Conservation (phyloP, 2,329 filamentous ascomycete genomes). For the Cladosporium oxysporum region DNA sequence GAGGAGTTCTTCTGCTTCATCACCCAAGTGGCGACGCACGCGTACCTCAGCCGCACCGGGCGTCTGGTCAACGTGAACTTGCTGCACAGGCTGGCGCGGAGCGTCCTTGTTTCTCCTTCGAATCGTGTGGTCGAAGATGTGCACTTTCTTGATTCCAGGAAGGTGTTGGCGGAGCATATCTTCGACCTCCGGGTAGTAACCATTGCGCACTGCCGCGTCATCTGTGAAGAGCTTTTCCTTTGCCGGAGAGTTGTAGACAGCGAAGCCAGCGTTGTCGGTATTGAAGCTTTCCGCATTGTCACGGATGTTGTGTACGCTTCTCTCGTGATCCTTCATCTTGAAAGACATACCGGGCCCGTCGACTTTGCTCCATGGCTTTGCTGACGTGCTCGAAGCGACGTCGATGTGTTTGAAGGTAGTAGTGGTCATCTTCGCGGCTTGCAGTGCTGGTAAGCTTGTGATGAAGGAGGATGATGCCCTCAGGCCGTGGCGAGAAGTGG, state of each 20-base stretch:
- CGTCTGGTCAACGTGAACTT: slow-evolving; percentile 73
- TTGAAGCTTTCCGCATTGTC: slow-evolving; percentile 53
- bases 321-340: slow-evolving; percentile 47
- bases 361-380: slow-evolving; percentile 66
- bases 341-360: slow-evolving; percentile 61
- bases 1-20: slow-evolving; percentile 59
- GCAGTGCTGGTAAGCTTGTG: background rate
- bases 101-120: slow-evolving; percentile 56
- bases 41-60: slow-evolving; percentile 61
- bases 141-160: slow-evolving; percentile 59
- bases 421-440: slow-evolving; percentile 55
- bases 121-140: slow-evolving; percentile 74
- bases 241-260: slow-evolving; percentile 55
- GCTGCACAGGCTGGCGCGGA: slow-evolving; percentile 65
- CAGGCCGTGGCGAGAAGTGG: slow-evolving; percentile 15
- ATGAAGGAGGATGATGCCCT: background rate
- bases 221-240: slow-evolving; percentile 58
- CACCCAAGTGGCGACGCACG: slow-evolving; percentile 62
- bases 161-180: slow-evolving; percentile 57
- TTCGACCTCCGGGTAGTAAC: slow-evolving; percentile 66
- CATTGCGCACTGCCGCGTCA: slow-evolving; percentile 54
- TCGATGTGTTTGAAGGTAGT: slow-evolving; percentile 64
- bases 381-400: slow-evolving; percentile 44
- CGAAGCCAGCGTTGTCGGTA: slow-evolving; percentile 61
- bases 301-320: slow-evolving; percentile 58